phyloP scores from a whole-genome alignment of 108 stramenopile species.

The Aurantiochytrium sp. region DNA sequence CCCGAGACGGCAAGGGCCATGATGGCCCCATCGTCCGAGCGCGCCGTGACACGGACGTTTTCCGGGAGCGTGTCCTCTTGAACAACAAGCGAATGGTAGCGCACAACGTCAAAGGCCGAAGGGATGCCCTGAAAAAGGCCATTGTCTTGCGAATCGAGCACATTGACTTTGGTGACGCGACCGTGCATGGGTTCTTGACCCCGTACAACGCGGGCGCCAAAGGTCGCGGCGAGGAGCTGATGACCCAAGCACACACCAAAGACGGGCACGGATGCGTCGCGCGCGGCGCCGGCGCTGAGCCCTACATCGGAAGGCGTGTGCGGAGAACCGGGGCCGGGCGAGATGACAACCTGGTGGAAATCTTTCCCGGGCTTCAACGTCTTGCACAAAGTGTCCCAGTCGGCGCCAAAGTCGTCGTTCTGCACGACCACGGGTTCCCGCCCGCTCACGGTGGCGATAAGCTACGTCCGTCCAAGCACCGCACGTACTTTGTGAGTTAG shows the following conservation, averaged over 20 bases:
- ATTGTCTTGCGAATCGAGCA: not conserved
- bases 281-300: conserved; percentile 32
- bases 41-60: conserved; percentile 27
- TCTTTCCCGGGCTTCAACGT: not conserved
- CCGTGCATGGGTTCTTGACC: conserved; percentile 43
- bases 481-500: too few relatives aligned
- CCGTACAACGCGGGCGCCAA: conserved; percentile 23
- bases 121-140: conserved; percentile 31
- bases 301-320: conserved; percentile 34
- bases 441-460: conserved; percentile 34
- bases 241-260: conserved; percentile 50
- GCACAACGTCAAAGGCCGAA: conserved; percentile 33
- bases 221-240: conserved; percentile 32
- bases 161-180: conserved; percentile 25
- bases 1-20: conserved; percentile 34
- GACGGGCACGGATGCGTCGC: conserved; percentile 26
- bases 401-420: conserved; percentile 34
- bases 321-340: conserved; percentile 43
- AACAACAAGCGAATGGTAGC: conserved; percentile 51
- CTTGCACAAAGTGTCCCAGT: conserved; percentile 21
- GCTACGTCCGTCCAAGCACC: not conserved
- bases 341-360: conserved; percentile 38
- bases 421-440: conserved; percentile 35
- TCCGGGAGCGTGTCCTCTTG: not conserved
- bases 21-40: conserved; percentile 32